Percentiles rank a stretch among this genome's conserved stretches.
These are phyloP conservation scores for Botryotinia narcissicola DNA, from an alignment of 2,329 filamentous ascomycete genomes.

Conservation along the genomic window DNA sequence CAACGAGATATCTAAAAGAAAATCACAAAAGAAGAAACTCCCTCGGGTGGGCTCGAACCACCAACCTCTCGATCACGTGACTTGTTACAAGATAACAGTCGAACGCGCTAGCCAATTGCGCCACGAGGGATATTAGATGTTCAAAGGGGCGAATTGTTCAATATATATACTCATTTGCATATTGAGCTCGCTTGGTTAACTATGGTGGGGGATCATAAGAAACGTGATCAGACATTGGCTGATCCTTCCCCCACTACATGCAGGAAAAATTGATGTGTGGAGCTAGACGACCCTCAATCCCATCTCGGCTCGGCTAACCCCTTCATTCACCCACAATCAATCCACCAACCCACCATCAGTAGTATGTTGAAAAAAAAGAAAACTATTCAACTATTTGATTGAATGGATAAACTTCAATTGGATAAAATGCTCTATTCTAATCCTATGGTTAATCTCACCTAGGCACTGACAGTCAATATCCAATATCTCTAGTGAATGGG, in stretches of 20 bases:
- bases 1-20: neutral
- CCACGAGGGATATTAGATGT: constrained; percentile 3
- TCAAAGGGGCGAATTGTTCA: fast-evolving
- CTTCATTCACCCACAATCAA: constrained; percentile 4
- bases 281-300: neutral
- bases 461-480: neutral
- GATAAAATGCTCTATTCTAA: neutral
- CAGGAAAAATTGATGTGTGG: neutral
- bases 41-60: constrained; percentile 9
- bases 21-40: fast-evolving
- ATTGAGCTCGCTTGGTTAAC: fast-evolving
- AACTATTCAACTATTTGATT: neutral
- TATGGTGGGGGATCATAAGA: neutral
- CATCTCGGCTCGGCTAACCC: neutral
- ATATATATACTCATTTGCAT: neutral
- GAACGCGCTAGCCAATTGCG: constrained; percentile 20
- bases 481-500: neutral
- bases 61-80: constrained; percentile 4
- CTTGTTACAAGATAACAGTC: constrained; percentile 6
- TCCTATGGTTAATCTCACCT: neutral
- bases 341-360: neutral
- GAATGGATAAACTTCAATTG: too few species aligned
- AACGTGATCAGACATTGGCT: neutral
- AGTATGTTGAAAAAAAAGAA: neutral
- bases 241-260: neutral